Base-by-base conservation (phyloP, 2,329 filamentous ascomycete genomes). In the Metarhizium humberi region DNA sequence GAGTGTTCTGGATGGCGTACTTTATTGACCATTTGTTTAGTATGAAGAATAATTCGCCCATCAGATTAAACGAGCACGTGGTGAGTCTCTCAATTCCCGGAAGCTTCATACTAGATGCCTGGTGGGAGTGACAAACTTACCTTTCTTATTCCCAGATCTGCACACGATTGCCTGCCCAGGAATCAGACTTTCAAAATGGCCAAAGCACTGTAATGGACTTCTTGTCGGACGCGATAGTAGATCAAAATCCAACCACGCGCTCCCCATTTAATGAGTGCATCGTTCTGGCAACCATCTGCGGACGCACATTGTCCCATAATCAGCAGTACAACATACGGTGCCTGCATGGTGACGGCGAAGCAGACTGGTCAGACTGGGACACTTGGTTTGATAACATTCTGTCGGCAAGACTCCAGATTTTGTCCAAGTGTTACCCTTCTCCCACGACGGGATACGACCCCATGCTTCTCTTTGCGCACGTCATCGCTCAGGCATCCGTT, bases 1-100 rank as follows among this genome's bases (percentile, higher is more conserved):
- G 71, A n/a, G 67, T 66, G 0, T 73, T 73, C 57, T 73, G 71
- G 71, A 66, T 73, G 64, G 71, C 70, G 0, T 73, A 69, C 53
- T 64, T 61, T 13, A 56, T 73, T 16, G 71, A 73, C 59, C 67
- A 65, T 1, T 67, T 72, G 40, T 60, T 66, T n/a, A 66, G 66
- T 51, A 63, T 70, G 5, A 62, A 64, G 14, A 65, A 65, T 42
- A 62, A 62, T 4, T 60, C 63, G 50, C 66, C 68, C 5, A 59
- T 68, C 30, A 67, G 66, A 1, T 53, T 72, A 32, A 62, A 64
- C 42, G 69, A 71, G 57, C 59, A 64, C 18, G 32, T 18, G 51
- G 58, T 60, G 60, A 59, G 36, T 48, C 45, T 7, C 36, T 32
- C 30, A 34, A 34, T 11, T 11, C 7, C 32, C 6, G 25, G 34